Conservation (phyloP, 2,329 filamentous ascomycete species). For the Alternaria conjuncta region DNA sequence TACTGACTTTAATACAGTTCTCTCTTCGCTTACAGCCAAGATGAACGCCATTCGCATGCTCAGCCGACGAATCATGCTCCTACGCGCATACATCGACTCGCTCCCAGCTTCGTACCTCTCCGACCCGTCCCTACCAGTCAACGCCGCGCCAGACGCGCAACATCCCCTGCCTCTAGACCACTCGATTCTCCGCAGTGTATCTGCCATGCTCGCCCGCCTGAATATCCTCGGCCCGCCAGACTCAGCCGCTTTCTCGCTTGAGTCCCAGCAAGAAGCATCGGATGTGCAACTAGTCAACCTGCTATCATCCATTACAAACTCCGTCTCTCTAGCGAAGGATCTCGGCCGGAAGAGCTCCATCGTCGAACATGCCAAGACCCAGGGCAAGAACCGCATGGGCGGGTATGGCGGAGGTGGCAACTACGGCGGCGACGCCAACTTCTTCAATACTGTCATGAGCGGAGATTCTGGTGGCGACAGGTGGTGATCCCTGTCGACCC, state of each 20-base stretch:
- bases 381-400: slow-evolving; percentile 33
- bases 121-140: slow-evolving; percentile 49
- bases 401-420: slow-evolving; percentile 8
- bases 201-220: slow-evolving; percentile 82
- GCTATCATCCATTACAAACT: slow-evolving; percentile 76
- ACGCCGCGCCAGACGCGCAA: slow-evolving; percentile 34
- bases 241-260: slow-evolving; percentile 67
- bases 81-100: slow-evolving; percentile 73
- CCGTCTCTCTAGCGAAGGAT: slow-evolving; percentile 72
- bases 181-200: slow-evolving; percentile 83
- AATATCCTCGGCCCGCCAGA: slow-evolving; percentile 80
- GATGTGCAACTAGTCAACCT: slow-evolving; percentile 82
- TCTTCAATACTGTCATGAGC: slow-evolving; percentile 31
- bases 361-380: slow-evolving; percentile 50
- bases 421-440: slow-evolving; percentile 23
- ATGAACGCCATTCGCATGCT: slow-evolving; percentile 95
- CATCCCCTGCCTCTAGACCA: slow-evolving; percentile 59
- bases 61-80: slow-evolving; percentile 63
- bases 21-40: slow-evolving; percentile 78
- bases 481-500: slow-evolving; percentile 7
- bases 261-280: slow-evolving; percentile 79
- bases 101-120: slow-evolving; percentile 71
- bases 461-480: slow-evolving; percentile 18
- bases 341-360: slow-evolving; percentile 74
- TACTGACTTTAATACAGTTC: slow-evolving; percentile 51